Evolutionary conservation across 2,329 filamentous ascomycete genomes (phyloP), one percentile per base, ranked within the genome.

Genomic region (Aspergillus felis): DNA sequence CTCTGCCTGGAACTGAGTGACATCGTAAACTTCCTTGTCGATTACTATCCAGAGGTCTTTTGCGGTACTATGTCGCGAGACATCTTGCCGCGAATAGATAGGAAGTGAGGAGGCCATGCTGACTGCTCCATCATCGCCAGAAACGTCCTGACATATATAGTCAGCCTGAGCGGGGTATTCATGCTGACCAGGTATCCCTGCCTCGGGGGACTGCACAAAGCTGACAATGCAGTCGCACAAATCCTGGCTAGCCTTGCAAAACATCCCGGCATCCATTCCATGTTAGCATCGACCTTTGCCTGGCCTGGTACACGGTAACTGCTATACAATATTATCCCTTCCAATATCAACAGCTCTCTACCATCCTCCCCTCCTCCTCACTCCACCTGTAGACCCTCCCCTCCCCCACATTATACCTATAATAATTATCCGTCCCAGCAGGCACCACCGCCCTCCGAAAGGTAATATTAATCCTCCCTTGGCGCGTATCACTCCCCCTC

Each of bases 351-450:
- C 4, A 14, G 12, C 4, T 2, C 12, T 50, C 49, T 4, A 64
- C 58, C 68, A 71, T 71, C 49, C 59, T 55, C 50, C 55, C 55
- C 32, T 46, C 76, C 50, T 61, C 70, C 20, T 77, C 78, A 70
- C 89, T 80, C 90, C 90, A 92, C 65, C 80, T 81, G 71, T 85
- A 88, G n/a, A 87, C 82, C 1, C 77, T 80, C 0, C 90, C 89
- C 42, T 73, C 81, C 0, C 90, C 89, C 52, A 92, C 87, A 74
- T 93, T 93, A 74, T 93, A 93, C 68, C 86, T 84, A 72, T 93
- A 92, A 71, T 93, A 92, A 72, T 93, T 93, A 66, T 91, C 87
- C 28, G 89, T 92, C 1, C 89, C 89, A 3, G 78, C 87, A 63
- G 82, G 87, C 24, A 89, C 80, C 78, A 91, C 81, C 24, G 88